Conservation (phyloP, 2,329 filamentous ascomycete species). For the Ophiostoma montium region DNA sequence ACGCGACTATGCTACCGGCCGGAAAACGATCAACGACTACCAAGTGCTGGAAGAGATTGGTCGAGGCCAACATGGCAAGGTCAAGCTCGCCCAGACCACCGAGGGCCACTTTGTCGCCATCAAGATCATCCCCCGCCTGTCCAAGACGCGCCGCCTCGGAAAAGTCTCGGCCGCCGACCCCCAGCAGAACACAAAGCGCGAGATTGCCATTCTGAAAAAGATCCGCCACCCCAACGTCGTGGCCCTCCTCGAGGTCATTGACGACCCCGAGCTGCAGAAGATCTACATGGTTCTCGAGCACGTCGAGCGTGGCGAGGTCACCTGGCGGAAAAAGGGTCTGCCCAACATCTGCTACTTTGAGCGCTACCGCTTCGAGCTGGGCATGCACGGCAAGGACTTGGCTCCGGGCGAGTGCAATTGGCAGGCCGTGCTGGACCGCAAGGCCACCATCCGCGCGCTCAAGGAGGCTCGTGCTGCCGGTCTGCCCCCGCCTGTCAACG, state of each 20-base stretch:
- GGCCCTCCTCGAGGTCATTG: constrained; percentile 88
- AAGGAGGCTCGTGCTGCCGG: constrained; percentile 36
- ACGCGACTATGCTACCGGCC: constrained; percentile 73
- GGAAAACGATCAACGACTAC: constrained; percentile 96
- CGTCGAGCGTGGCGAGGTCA: constrained; percentile 84
- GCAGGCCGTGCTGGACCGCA: constrained; percentile 42
- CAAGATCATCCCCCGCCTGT: constrained; percentile 95
- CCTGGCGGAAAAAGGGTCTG: constrained; percentile 82
- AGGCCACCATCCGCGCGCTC: constrained; percentile 41
- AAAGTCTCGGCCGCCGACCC: constrained; percentile 53
- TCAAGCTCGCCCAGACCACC: constrained; percentile 74
- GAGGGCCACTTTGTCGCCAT: constrained; percentile 77
- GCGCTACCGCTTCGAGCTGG: constrained; percentile 62
- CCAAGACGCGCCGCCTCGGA: constrained; percentile 83
- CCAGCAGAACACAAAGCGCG: constrained; percentile 76
- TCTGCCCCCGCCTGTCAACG: constrained; percentile 42
- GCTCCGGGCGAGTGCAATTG: constrained; percentile 47
- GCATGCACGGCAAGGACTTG: constrained; percentile 46
- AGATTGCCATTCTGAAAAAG: constrained; percentile 97
- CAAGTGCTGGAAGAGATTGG: constrained; percentile 94
- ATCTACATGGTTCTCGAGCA: constrained; percentile 97
- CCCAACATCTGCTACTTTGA: constrained; percentile 75
- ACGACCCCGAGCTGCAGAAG: constrained; percentile 90
- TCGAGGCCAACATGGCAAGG: constrained; percentile 91
- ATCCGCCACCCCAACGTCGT: constrained; percentile 96